phyloP scores from a whole-genome alignment of 495 filamentous ascomycete species.

The Tetracladium setigerum region DNA sequence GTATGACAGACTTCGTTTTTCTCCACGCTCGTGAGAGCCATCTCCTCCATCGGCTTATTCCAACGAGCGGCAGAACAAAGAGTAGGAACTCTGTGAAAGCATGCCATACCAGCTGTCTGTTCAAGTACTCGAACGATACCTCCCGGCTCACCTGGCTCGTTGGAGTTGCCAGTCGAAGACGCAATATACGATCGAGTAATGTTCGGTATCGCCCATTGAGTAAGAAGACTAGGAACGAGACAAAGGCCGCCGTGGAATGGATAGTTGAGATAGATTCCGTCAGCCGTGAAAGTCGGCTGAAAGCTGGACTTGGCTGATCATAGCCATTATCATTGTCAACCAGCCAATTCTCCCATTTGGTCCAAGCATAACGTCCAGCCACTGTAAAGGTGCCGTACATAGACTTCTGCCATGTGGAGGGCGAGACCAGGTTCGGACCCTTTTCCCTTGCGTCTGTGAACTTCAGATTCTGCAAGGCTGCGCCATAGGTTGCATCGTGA shows the following conservation, averaged over 20 bases:
- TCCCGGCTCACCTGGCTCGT: constrained; percentile 77
- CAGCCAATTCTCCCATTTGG: constrained; percentile 83
- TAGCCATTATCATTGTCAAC: constrained; percentile 65
- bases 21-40: constrained; percentile 82
- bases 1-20: constrained; percentile 59
- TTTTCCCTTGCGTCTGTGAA: constrained; percentile 77
- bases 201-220: constrained; percentile 88
- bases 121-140: constrained; percentile 95
- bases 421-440: constrained; percentile 49
- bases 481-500: constrained; percentile 90
- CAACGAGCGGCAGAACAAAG: constrained; percentile 89
- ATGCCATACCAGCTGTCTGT: constrained; percentile 97
- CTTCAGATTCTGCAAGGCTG: constrained; percentile 80
- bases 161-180: constrained; percentile 77
- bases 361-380: constrained; percentile 81
- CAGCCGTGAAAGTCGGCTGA: constrained; percentile 56
- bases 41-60: constrained; percentile 84
- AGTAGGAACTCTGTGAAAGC: constrained; percentile 97
- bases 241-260: constrained; percentile 72
- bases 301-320: constrained; percentile 44
- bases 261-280: constrained; percentile 60
- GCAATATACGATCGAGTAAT: constrained; percentile 75
- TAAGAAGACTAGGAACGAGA: constrained; percentile 84
- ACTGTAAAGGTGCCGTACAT: constrained; percentile 81
- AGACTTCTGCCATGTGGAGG: constrained; percentile 70